These are phyloP conservation scores for Fusarium lateritium DNA, from an alignment of 2,329 filamentous ascomycete genomes.

Conservation along the genomic window DNA sequence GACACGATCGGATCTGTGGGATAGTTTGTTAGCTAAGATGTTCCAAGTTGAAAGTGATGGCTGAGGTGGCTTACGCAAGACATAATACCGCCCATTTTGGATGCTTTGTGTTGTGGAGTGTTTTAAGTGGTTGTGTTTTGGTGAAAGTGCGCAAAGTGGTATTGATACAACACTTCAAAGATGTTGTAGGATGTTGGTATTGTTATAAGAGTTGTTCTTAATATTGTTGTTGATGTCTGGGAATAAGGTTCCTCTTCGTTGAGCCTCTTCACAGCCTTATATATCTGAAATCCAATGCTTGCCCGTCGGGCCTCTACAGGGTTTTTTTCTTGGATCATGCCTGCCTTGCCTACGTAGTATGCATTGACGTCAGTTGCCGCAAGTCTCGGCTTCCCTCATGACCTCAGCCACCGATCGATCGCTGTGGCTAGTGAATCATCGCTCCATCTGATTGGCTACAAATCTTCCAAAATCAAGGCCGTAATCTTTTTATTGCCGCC, in stretches of 20 bases:
- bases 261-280: conserved; percentile 26
- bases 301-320: conserved; percentile 12
- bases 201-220: conserved; percentile 11
- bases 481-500: conserved; percentile 32
- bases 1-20: conserved; percentile 68
- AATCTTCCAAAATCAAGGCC: conserved; percentile 33
- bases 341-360: conserved; percentile 25
- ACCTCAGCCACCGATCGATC: conserved; percentile 33
- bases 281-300: conserved; percentile 22
- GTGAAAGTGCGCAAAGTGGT: conserved; percentile 12
- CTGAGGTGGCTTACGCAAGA: conserved; percentile 78
- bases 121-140: conserved; percentile 13
- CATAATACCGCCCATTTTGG: conserved; percentile 82
- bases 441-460: conserved; percentile 14
- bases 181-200: conserved; percentile 2
- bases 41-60: background rate
- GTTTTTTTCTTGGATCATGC: conserved; percentile 20
- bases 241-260: background rate
- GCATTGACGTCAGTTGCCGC: conserved; percentile 38
- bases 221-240: conserved; percentile 20
- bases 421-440: conserved; percentile 29
- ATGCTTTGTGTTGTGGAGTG: conserved; percentile 37
- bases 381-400: conserved; percentile 35
- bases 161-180: conserved; percentile 2
- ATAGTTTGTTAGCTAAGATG: conserved; percentile 32